Evolutionary conservation across 352 stramenopile genomes (phyloP).

Genomic region (Blastocystis sp.): DNA sequence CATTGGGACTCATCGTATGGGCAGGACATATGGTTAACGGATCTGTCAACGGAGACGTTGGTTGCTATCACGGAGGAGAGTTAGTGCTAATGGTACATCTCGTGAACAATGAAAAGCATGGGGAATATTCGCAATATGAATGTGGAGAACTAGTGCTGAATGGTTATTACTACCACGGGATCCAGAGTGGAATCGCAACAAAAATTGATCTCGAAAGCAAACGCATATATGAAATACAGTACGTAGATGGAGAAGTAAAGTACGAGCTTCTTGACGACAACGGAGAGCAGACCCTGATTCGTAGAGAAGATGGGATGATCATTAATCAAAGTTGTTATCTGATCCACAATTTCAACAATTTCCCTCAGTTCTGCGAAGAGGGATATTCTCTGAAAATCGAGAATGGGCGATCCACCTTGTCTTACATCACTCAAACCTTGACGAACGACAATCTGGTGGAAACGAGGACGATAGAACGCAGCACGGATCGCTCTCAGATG

Average conservation of each 20-base stretch:
- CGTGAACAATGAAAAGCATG: neutral
- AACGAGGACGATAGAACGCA: neutral
- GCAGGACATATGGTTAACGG: neutral
- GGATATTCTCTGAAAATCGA: neutral
- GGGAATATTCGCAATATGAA: neutral
- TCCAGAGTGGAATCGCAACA: neutral
- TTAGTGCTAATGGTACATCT: neutral
- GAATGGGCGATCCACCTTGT: neutral
- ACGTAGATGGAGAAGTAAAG: neutral
- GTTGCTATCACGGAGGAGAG: neutral
- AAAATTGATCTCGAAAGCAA: neutral
- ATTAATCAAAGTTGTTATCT: neutral
- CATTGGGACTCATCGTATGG: neutral
- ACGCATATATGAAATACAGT: neutral
- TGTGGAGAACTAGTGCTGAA: neutral
- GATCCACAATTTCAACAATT: neutral
- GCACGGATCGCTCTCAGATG: neutral
- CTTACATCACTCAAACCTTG: neutral
- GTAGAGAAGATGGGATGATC: neutral
- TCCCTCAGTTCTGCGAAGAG: neutral
- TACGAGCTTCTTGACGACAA: neutral
- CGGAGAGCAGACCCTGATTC: neutral
- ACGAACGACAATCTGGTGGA: neutral
- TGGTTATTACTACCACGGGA: neutral
- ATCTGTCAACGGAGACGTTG: neutral